A percentile compares a stretch with the other conserved stretches of the same genome.
phyloP scores from a whole-genome alignment of 257 asterid species.

The Capsicum pubescens region DNA sequence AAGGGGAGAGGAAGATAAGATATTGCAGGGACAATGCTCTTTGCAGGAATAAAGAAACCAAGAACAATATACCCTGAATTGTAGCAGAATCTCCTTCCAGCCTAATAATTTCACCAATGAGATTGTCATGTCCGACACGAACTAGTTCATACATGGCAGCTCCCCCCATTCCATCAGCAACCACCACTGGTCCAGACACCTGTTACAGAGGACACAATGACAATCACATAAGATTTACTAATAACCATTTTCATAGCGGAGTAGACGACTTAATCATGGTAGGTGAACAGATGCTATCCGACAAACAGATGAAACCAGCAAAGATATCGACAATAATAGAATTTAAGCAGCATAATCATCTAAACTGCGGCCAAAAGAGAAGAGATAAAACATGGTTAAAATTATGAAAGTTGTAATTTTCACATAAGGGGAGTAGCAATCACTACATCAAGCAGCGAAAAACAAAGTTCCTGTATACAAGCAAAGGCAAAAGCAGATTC shows the following conservation, averaged over 20 bases:
- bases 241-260: neutral
- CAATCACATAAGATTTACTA: neutral
- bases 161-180: conserved; percentile 99
- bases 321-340: neutral
- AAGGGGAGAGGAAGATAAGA: neutral
- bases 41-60: conserved; percentile 12
- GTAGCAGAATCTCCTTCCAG: conserved; percentile 99
- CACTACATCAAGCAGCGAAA: neutral
- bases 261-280: neutral
- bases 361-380: neutral
- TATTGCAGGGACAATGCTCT: neutral
- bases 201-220: conserved; percentile 33
- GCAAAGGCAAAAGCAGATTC: neutral
- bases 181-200: conserved; percentile 99
- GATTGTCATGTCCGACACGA: conserved; percentile 97
- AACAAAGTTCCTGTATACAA: neutral
- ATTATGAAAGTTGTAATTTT: neutral
- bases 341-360: neutral
- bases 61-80: conserved; percentile 70
- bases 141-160: conserved; percentile 99
- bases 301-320: neutral
- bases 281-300: neutral
- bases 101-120: conserved; percentile 96
- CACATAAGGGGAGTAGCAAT: neutral
- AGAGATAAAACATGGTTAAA: neutral